Evolutionary conservation across 2,329 filamentous ascomycete genomes (phyloP).

Genomic region (Penicillium expansum): DNA sequence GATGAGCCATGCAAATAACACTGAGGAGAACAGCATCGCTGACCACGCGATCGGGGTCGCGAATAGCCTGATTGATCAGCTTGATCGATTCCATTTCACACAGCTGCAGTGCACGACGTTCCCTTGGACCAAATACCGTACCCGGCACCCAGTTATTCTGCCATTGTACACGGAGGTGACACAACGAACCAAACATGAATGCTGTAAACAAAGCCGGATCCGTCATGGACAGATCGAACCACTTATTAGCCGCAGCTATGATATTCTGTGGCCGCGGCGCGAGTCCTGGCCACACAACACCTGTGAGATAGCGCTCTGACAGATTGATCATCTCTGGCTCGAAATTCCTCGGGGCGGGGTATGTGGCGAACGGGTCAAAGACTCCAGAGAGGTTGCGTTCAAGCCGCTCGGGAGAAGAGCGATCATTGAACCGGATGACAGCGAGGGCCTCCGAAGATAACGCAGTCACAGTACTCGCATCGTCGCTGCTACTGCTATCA

Average conservation of each 20-base stretch:
- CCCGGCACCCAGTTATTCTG: slow-evolving; percentile 25
- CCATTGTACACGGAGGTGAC: slow-evolving; percentile 33
- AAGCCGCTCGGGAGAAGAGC: slow-evolving; percentile 20
- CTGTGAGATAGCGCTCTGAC: slow-evolving; percentile 25
- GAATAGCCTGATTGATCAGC: slow-evolving; percentile 35
- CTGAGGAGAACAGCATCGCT: slow-evolving; percentile 38
- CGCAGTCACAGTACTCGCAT: not conserved
- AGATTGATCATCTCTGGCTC: slow-evolving; percentile 23
- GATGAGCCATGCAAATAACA: slow-evolving; percentile 37
- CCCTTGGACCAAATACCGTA: slow-evolving; percentile 19
- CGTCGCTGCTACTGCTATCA: slow-evolving; percentile 16
- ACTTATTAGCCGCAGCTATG: slow-evolving; percentile 15
- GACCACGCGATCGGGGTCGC: slow-evolving; percentile 29
- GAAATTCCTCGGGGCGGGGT: slow-evolving; percentile 22
- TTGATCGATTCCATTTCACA: slow-evolving; percentile 36
- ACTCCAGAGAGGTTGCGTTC: slow-evolving; percentile 21
- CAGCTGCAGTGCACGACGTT: slow-evolving; percentile 25
- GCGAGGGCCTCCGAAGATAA: not conserved
- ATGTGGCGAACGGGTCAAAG: slow-evolving; percentile 31
- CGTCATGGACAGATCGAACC: slow-evolving; percentile 32
- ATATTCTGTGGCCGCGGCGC: slow-evolving; percentile 14
- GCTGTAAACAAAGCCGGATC: slow-evolving; percentile 33
- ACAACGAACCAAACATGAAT: slow-evolving; percentile 33
- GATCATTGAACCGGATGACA: slow-evolving; percentile 5
- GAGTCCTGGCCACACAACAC: slow-evolving; percentile 31